A percentile compares a stretch with the other conserved stretches of the same genome.
phyloP scores from a whole-genome alignment of 139 green algal species.

The Diplosphaera chodatii region DNA sequence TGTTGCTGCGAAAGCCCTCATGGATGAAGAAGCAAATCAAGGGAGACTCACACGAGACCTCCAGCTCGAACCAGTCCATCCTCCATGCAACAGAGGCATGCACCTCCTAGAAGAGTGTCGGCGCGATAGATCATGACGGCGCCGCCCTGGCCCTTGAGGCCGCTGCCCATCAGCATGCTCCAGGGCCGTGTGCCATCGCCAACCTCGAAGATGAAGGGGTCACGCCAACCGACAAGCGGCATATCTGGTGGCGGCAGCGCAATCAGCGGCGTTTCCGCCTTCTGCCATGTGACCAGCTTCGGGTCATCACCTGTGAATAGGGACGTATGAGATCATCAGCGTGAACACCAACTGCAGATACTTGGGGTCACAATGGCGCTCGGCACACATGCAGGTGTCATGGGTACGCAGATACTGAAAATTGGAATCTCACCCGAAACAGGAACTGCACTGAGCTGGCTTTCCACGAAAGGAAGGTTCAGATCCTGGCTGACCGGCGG shows the following conservation, averaged over 20 bases:
- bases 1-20: no score
- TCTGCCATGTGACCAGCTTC: constrained; percentile 57
- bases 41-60: no score
- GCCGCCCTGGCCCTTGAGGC: constrained; percentile 62
- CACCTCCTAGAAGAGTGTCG: constrained; percentile 24
- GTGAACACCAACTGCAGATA: no score
- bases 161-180: constrained; percentile 72
- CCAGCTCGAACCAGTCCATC: no score
- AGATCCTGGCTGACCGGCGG: constrained; percentile 40
- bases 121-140: constrained; percentile 52
- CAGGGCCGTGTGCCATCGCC: constrained; percentile 18
- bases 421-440: constrained; percentile 25
- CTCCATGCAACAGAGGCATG: background rate
- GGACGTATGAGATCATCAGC: no score
- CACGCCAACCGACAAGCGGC: constrained; percentile 70
- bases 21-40: no score
- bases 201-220: constrained; percentile 68
- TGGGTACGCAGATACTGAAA: background rate
- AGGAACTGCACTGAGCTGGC: constrained; percentile 56
- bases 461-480: constrained; percentile 75
- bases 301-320: constrained; percentile 36
- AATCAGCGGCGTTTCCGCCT: constrained; percentile 58
- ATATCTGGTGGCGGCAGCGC: constrained; percentile 52
- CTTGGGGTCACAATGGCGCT: no score
- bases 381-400: no score